These are phyloP conservation scores for Epichloe amarillans DNA, from an alignment of 2,329 filamentous ascomycete species.

Conservation along the genomic window DNA sequence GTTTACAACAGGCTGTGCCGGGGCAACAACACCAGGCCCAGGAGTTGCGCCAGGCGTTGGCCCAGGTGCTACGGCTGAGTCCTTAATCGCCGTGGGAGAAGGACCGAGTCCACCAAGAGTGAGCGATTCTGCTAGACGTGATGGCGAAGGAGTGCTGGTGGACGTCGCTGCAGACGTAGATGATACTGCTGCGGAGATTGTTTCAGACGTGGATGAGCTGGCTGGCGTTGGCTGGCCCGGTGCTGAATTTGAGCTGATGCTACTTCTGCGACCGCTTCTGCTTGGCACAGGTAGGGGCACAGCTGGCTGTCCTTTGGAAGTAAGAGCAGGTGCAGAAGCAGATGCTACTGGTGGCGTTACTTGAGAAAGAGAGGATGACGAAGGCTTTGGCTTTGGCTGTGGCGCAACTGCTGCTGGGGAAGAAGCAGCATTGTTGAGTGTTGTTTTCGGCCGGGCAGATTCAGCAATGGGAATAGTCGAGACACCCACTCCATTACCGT, in stretches of 20 bases:
- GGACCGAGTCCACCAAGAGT: not conserved
- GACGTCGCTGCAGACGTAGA: constrained; percentile 2
- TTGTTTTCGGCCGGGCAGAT: constrained; percentile 17
- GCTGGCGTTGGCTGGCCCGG: not conserved
- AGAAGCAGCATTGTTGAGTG: constrained; percentile 1
- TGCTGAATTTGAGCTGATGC: not conserved
- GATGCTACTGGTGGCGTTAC: not conserved
- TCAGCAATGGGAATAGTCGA: constrained; percentile 16
- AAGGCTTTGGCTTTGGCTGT: not conserved
- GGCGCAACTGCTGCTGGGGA: not conserved
- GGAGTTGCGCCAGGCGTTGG: constrained; percentile 1
- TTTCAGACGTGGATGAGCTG: not conserved
- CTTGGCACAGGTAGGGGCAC: not conserved
- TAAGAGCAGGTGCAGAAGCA: not conserved
- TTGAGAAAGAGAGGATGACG: not conserved
- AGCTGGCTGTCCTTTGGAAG: not conserved
- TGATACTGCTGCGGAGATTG: constrained; percentile 3
- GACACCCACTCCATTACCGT: constrained; percentile 18
- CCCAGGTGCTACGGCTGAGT: constrained; percentile 4
- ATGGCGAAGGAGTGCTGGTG: not conserved
- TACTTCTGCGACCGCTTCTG: not conserved
- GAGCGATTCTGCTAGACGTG: not conserved
- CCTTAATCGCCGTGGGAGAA: not conserved
- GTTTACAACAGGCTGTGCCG: constrained; percentile 19
- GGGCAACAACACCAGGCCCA: constrained; percentile 8